Evolutionary conservation across 805 yeast species (phyloP), one percentile per base, ranked within the genome.

Genomic region (Hanseniaspora occidentalis): DNA sequence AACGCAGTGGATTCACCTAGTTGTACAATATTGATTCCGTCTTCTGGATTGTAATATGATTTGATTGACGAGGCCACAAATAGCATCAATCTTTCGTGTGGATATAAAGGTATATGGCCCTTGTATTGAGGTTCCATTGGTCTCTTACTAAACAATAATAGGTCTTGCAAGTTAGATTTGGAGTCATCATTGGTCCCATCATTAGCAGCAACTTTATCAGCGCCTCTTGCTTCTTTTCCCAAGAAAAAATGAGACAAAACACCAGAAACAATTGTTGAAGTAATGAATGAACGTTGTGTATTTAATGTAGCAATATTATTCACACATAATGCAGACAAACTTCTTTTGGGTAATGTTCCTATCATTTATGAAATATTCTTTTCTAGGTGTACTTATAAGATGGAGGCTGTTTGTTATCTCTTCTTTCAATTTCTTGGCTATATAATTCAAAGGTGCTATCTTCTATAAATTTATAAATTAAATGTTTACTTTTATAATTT

Each of bases 1-100:
- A 81, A 66, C 6, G 95, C 95, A 0, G 96, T 81, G 13, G 89
- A 77, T 56, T 92, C 98, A 1, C 98, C 98, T 49, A 83, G 65
- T 29, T 83, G 86, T 18, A 80, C 86, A 43, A 83, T 80, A 51
- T 79, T 77, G 44, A 74, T 75, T 43, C 84, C 84, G 42, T 78
- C 61, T 50, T 79, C 85, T 5, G 92, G 94, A 51, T 81, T 86
- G 38, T 73, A 65, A 51, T 66, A 77, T 0, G 96, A 80, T 19
- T 88, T 89, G 16, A 83, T 53, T 1, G 94, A 84, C 3, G 94
- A 80, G 1, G 85, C 79, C 0, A 68, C 59, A 46, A 84, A 75
- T 61, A 92, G 62, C 29, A 80, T 57, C 2, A 67, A 50, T 45
- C 80, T 71, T 53, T 89, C 96, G 40, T 71, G 54, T 1, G 54